Evolutionary conservation across 1,284 basidiomycete species (phyloP).

Genomic region (Ceratobasidium sp.): DNA sequence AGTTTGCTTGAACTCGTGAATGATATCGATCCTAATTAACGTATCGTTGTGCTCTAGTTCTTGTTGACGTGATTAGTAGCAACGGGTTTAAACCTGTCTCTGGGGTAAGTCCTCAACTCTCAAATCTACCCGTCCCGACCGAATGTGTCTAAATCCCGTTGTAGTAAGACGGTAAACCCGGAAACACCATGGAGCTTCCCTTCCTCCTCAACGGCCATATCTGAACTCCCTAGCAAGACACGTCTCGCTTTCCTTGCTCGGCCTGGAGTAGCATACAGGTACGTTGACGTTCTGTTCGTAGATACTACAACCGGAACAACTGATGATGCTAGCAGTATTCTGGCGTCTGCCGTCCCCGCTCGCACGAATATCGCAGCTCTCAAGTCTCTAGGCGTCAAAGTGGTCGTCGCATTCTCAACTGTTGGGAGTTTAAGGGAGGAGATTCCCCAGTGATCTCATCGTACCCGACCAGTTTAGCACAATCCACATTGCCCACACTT

Average conservation of each 20-base stretch:
- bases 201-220: conserved; percentile 91
- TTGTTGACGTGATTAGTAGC: conserved; percentile 86
- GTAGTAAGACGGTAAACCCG: conserved; percentile 74
- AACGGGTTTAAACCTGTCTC: conserved; percentile 84
- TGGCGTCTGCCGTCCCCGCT: conserved; percentile 80
- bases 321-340: conserved; percentile 50
- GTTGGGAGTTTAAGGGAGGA: conserved; percentile 97
- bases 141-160: not conserved
- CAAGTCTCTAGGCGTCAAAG: conserved; percentile 89
- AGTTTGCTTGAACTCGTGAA: not conserved
- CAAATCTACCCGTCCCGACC: not conserved
- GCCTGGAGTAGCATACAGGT: conserved; percentile 82
- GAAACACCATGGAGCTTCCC: conserved; percentile 93
- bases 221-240: conserved; percentile 78
- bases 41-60: no score
- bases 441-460: conserved; percentile 88
- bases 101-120: conserved; percentile 69
- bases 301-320: not conserved
- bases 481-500: not conserved
- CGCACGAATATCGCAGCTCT: conserved; percentile 96
- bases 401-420: conserved; percentile 93
- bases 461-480: conserved; percentile 76
- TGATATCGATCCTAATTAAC: no score
- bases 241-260: conserved; percentile 92
- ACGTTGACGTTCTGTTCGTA: conserved; percentile 49